Base-by-base conservation (phyloP, 257 asterid species). In the Cruciata laevipes region DNA sequence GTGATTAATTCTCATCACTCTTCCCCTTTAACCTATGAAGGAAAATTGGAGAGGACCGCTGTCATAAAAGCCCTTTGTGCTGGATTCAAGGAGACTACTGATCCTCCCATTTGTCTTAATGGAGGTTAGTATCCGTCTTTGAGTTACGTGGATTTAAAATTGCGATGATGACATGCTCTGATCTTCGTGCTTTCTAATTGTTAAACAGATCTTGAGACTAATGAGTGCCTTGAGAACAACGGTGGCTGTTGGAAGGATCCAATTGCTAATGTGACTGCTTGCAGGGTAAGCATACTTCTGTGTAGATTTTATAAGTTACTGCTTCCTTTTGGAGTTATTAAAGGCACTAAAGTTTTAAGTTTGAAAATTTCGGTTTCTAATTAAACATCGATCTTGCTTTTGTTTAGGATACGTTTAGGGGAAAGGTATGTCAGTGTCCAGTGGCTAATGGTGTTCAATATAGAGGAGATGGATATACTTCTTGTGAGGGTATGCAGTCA, bases 371-470 rank as follows among this genome's bases (percentile, higher is more conserved):
- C n/a, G 37, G 53, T 7, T 2, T 24, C 66, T 58, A 52, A 59
- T 69, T 14, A 53, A 12, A 7, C 53, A 2, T 58, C 71, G 49
- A 20, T 76, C 57, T 63, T 51, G 6, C 65, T 40, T 40, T 56
- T 58, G 21, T 78, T 18, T 70, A 89, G 98, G 98, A 92, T 74
- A 92, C 97, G 7, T 92, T 82, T 63, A 75, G 98, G 81, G 98
- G 98, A 64, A 84, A 95, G 80, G 91, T 89, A 62, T 92, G 98
- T 38, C 84, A 86, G 79, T 92, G 98, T 76, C 98, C 98, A 30
- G 42, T 52, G 71, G 80, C 79, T 66, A 83, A 82, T 3, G 97
- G 97, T 3, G 81, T 89, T 70, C 95, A 86, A 66, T 90, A 83
- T 61, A 75, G 66, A 77, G 98, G 98, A 76, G 96, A 92, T 74